A percentile compares a stretch with the other conserved stretches of the same genome.
Conservation (phyloP, 768 basidiomycete genomes). For the Calocera viscosa region DNA sequence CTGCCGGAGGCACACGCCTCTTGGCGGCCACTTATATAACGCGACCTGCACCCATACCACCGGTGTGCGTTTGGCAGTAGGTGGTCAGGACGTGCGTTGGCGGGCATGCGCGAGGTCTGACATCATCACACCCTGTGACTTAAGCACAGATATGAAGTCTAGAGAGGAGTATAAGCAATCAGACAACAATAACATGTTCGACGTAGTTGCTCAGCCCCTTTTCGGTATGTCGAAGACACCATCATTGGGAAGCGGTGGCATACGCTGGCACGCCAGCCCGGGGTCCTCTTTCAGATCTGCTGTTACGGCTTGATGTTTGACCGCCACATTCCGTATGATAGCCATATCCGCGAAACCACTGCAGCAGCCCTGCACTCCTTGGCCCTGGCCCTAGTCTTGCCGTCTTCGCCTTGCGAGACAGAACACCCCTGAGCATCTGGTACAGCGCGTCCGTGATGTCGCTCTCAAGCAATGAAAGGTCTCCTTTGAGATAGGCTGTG, state of each 20-base stretch:
- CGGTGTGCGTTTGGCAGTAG: too few relatives aligned
- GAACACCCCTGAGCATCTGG: conserved; percentile 87
- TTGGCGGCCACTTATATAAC: too few relatives aligned
- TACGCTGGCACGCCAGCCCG: conserved; percentile 74
- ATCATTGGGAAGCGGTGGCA: conserved; percentile 90
- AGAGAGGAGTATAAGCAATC: too few relatives aligned
- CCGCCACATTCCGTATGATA: conserved; percentile 92
- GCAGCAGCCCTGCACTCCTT: conserved; percentile 62
- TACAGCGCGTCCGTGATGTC: conserved; percentile 87
- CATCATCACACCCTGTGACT: too few relatives aligned
- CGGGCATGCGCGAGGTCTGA: too few relatives aligned
- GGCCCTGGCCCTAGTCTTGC: conserved; percentile 46
- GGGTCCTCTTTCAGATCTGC: conserved; percentile 90
- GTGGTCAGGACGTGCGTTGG: too few relatives aligned
- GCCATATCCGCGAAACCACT: conserved; percentile 92
- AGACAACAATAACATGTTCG: too few relatives aligned
- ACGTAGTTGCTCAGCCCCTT: conserved; percentile 64
- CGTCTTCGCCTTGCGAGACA: conserved; percentile 51
- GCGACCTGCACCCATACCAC: too few relatives aligned
- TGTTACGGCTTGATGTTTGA: conserved; percentile 96
- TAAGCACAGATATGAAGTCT: too few relatives aligned
- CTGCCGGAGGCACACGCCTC: too few relatives aligned
- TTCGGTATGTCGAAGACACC: conserved; percentile 94
- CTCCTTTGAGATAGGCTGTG: conserved; percentile 77
- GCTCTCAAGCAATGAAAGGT: conserved; percentile 78